phyloP scores from a whole-genome alignment of 495 filamentous ascomycete genomes.

The Lindgomyces ingoldianus region DNA sequence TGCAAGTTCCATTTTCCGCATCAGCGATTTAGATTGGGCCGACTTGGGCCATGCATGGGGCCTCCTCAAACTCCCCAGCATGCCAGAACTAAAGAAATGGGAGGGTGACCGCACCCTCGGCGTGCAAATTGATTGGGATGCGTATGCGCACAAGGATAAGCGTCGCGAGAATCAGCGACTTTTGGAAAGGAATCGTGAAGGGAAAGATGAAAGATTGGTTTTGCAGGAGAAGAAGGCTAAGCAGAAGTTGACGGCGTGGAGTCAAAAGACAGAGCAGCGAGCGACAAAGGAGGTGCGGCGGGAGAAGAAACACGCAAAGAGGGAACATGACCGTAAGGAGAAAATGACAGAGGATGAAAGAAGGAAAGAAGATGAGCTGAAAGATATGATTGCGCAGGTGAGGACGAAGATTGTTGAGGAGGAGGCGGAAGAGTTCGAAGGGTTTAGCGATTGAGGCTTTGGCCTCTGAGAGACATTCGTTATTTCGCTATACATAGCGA shows the following conservation, averaged over 20 bases:
- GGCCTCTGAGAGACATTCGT: too few species aligned
- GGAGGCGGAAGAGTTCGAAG: conserved; percentile 42
- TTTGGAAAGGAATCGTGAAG: conserved; percentile 49
- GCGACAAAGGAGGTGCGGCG: conserved; percentile 65
- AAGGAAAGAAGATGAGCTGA: conserved; percentile 66
- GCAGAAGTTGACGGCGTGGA: conserved; percentile 78
- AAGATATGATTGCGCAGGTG: conserved; percentile 71
- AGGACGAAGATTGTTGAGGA: conserved; percentile 52
- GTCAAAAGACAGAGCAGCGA: conserved; percentile 71
- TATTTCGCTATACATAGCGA: too few species aligned
- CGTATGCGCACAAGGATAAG: conserved; percentile 75
- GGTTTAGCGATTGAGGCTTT: conserved; percentile 42
- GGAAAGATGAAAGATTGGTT: conserved; percentile 7
- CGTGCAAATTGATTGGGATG: conserved; percentile 60
- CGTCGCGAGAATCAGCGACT: conserved; percentile 70
- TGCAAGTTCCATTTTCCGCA: conserved; percentile 85
- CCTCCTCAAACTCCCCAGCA: conserved; percentile 82
- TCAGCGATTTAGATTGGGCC: conserved; percentile 79
- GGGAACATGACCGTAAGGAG: conserved; percentile 66
- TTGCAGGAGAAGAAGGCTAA: conserved; percentile 37
- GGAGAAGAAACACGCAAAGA: conserved; percentile 71
- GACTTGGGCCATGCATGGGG: conserved; percentile 80
- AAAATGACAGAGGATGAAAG: conserved; percentile 75
- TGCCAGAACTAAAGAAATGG: conserved; percentile 82
- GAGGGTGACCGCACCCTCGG: conserved; percentile 65